Base-by-base conservation (phyloP, 345 rosid genomes). In the Populus simonii region DNA sequence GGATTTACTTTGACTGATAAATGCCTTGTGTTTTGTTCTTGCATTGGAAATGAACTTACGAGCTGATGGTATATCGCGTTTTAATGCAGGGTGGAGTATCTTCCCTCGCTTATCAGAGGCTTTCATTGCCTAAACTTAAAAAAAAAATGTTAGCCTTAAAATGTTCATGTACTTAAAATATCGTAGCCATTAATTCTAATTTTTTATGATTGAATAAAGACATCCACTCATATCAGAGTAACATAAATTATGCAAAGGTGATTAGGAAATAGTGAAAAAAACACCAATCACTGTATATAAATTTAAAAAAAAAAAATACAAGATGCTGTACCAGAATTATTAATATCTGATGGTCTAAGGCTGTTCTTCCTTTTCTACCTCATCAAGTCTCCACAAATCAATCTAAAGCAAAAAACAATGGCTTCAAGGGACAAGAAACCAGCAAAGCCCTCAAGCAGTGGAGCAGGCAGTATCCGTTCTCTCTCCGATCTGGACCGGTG, bases 401-500 rank as follows among this genome's bases (percentile, higher is more conserved):
- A 29, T 65, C 68, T 10, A 12, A 25, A 16, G 20, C 7, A 22
- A 66, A 31, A 74, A 29, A 35, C 16, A 43, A 93, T 94, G 98
- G 76, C 94, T 11, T 89, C 95, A 0, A 85, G 87, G 51, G 98
- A 93, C 89, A 90, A 89, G 85, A 92, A 92, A 81, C 88, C 90
- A 29, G 88, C 90, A 70, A 92, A 91, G 87, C 76, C 94, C 3
- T 86, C 90, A 3, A 57, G 86, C 79, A 82, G 90, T 78, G 91
- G 96, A 8, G 22, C 89, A 43, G 91, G 92, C 23, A 90, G 93
- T 45, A 86, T 94, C 76, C 93, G 89, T 35, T 92, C 98, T 15
- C 95, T 93, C 31, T 87, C 95, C 71, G 98, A 94, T 89, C 90
- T 94, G 49, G 93, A 93, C 84, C 83, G 93, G 4, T 87, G 80